Evolutionary conservation across 306 rosid species (phyloP).

Genomic region (Comarum palustre): DNA sequence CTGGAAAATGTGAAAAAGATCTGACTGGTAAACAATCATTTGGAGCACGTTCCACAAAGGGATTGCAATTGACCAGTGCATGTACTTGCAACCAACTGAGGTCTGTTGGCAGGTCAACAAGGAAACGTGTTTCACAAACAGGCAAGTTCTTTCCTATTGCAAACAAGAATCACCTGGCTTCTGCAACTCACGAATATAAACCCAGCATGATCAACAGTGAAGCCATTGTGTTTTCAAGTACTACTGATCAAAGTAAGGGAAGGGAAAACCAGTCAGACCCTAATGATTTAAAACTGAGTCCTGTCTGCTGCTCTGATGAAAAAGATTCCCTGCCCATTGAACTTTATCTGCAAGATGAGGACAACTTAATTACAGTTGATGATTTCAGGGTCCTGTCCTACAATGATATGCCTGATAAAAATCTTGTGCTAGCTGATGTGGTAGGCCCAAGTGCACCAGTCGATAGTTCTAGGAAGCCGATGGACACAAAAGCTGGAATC

Average conservation of each 20-base stretch:
- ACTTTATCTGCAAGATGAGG: constrained; percentile 53
- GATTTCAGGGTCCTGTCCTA: constrained; percentile 27
- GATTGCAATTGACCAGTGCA: no score
- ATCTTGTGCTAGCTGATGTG: constrained; percentile 20
- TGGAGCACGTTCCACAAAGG: no score
- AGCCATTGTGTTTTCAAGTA: constrained; percentile 12
- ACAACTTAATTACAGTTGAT: constrained; percentile 44
- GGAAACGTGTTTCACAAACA: no score
- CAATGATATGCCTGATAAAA: constrained; percentile 24
- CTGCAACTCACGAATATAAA: constrained; percentile 16
- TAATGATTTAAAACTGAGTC: background rate
- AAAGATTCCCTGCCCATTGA: constrained; percentile 1
- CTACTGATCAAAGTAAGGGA: constrained; percentile 10
- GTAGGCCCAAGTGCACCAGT: constrained; percentile 29
- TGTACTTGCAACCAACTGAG: no score
- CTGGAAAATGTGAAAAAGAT: no score
- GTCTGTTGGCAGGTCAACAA: no score
- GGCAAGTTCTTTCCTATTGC: no score
- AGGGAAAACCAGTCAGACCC: constrained; percentile 7
- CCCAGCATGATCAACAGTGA: constrained; percentile 14
- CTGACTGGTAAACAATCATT: no score
- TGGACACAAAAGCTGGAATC: no score
- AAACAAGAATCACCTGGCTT: constrained; percentile 13
- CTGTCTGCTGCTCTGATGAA: constrained; percentile 5
- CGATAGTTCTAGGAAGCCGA: background rate